A percentile compares a stretch with the other conserved stretches of the same genome.
Evolutionary conservation across 768 basidiomycete species (phyloP).

Genomic region (Dioszegia hungarica): DNA sequence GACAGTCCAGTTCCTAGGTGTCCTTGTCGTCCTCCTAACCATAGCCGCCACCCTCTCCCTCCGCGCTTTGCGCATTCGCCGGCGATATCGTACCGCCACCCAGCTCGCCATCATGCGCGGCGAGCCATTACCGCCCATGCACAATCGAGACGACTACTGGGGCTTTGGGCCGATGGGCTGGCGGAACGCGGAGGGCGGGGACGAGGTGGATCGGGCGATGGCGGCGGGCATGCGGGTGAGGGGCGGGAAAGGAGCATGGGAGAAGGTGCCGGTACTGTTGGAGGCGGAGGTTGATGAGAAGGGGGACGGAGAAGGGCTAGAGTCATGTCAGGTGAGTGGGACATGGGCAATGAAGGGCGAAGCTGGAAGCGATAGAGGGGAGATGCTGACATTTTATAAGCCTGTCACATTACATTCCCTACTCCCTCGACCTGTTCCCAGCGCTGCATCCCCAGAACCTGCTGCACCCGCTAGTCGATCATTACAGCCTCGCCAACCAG

Average conservation of each 20-base stretch:
- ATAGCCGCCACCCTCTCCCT: conserved; percentile 30
- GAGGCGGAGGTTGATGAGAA: conserved; percentile 21
- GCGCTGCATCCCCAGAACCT: too few relatives aligned
- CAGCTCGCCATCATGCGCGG: conserved; percentile 37
- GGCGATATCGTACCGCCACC: conserved; percentile 35
- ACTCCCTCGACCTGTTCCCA: neutral
- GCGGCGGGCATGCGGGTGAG: conserved; percentile 4
- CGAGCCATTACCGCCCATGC: conserved; percentile 14
- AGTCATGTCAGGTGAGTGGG: conserved; percentile 12
- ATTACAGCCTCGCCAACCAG: neutral
- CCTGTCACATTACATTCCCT: conserved; percentile 14
- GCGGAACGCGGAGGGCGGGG: conserved; percentile 11
- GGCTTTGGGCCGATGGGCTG: conserved; percentile 25
- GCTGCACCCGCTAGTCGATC: neutral
- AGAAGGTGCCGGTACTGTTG: conserved; percentile 21
- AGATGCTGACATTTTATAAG: neutral
- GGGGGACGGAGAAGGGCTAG: neutral
- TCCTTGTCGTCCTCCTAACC: conserved; percentile 29
- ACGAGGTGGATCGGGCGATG: conserved; percentile 10
- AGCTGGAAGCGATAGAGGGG: too few relatives aligned
- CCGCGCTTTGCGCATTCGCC: conserved; percentile 25
- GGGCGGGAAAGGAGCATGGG: conserved; percentile 16
- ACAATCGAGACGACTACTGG: conserved; percentile 24
- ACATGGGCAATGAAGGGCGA: too few relatives aligned
- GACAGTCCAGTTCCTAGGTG: conserved; percentile 34